Percentiles rank a stretch among this genome's conserved stretches.
These are phyloP conservation scores for Chenopodium suecicum DNA, from an alignment of 148 eudicot species.

Conservation along the genomic window DNA sequence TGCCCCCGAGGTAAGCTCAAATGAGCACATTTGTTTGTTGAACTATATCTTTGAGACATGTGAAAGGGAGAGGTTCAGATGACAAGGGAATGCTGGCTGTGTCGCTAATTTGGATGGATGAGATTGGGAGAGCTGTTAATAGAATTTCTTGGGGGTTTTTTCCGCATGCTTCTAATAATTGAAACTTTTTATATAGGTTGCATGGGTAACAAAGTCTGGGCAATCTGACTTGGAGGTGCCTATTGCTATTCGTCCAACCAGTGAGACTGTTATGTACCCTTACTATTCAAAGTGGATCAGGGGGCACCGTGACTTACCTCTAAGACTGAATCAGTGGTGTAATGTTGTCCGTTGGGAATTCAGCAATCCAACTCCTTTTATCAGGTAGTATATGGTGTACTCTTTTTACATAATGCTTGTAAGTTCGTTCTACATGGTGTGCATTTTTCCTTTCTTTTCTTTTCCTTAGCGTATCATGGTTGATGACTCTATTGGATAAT, in stretches of 20 bases:
- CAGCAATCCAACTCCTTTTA: conserved; percentile 98
- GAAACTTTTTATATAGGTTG: conserved; percentile 56
- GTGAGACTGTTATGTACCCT: conserved; percentile 99
- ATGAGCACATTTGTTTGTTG: neutral
- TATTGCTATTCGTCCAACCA: conserved; percentile 97
- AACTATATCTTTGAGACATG: neutral
- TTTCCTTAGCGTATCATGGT: neutral
- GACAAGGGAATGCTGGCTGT: no score
- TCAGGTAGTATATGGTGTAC: conserved; percentile 51
- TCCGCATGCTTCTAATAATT: neutral
- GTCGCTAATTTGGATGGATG: neutral
- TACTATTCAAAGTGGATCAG: conserved; percentile 97
- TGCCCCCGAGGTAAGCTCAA: conserved; percentile 82
- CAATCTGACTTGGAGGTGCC: conserved; percentile 84
- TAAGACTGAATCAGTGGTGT: conserved; percentile 97
- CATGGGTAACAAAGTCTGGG: conserved; percentile 98
- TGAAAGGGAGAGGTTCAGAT: neutral
- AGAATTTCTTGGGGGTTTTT: neutral
- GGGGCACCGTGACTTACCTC: conserved; percentile 94
- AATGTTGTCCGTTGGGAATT: conserved; percentile 99
- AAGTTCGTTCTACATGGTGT: neutral
- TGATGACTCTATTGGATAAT: neutral
- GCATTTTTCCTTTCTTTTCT: neutral
- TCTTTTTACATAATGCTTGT: neutral
- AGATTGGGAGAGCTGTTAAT: neutral